phyloP scores from a whole-genome alignment of 192 early-diverging fungal genomes.

The Rhizophagus prolifer region DNA sequence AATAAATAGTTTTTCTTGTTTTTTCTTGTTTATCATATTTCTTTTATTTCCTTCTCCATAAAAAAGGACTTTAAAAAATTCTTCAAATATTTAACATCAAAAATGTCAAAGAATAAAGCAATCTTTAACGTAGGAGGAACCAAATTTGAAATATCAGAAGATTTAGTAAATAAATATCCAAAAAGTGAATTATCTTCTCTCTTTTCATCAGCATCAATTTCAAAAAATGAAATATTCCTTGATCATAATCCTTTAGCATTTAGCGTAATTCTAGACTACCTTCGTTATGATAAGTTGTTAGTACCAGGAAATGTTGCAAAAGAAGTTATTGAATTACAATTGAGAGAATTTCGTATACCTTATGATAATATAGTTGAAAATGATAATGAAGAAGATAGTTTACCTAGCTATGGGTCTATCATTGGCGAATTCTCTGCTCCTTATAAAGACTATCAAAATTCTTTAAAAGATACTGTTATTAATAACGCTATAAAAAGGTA shows the following conservation, averaged over 20 bases:
- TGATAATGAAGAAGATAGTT: background rate
- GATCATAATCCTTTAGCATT: constrained; percentile 23
- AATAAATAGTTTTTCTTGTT: too few species aligned
- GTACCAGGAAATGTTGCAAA: constrained; percentile 8
- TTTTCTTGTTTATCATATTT: background rate
- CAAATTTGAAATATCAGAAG: constrained; percentile 7
- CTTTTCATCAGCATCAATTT: background rate
- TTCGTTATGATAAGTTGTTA: background rate
- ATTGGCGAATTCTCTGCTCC: background rate
- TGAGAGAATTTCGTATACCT: constrained; percentile 21
- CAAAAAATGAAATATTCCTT: constrained; percentile 18
- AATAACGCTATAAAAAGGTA: background rate
- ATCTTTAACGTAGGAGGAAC: constrained; percentile 19
- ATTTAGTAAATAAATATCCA: background rate
- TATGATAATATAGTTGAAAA: background rate
- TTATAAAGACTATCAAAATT: background rate
- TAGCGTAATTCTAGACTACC: constrained; percentile 9
- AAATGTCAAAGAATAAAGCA: background rate
- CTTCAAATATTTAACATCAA: background rate
- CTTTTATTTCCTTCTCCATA: background rate
- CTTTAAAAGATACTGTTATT: constrained; percentile 9
- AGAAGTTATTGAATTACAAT: constrained; percentile 15
- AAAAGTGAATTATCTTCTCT: background rate
- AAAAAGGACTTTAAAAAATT: background rate
- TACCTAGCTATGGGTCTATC: constrained; percentile 2